Evolutionary conservation across 768 basidiomycete genomes (phyloP), one percentile per base, ranked within the genome.

Genomic region (Lactifluus volemus): DNA sequence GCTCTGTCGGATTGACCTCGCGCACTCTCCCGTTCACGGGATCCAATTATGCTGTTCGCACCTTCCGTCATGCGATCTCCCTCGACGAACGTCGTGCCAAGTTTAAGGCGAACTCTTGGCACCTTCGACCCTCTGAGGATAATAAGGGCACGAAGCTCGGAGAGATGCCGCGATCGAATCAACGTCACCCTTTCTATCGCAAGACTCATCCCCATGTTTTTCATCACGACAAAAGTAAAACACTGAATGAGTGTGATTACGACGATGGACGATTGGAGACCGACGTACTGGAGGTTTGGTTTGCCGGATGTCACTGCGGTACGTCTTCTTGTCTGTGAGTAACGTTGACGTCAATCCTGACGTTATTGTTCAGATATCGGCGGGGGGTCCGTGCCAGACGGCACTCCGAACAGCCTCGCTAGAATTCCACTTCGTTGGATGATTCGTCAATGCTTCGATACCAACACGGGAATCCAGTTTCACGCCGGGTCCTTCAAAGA

Each of bases 251-350:
- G 60, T 64, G 63, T 0, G 69, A 73, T 21, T 80, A 76, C 54
- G 70, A 76, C 63, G 69, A 72, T 4, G 70, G 72, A 25, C 42
- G 38, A 15, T 49, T 49, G 17, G 48, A 69, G 53, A 89, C 88
- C 0, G 73, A 89, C 60, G 81, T 88, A 4, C 77, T 81, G 50
- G 88, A 92, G 65, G 89, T 92, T 1, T 91, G 89, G 89, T 92
- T 91, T 66, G 71, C 87, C 4, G 89, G 89, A 0, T 82, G 79
- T 65, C 88, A 90, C 64, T 81, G 81, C 49, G 87, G 88, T 87
- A 65, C 32, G 78, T 72, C 29, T 34, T 34, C 15, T 15, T 25
- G 21, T 5, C 48, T 51, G 49, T 30, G 17, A 21, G 2, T 25
- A 9, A 30, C 42, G 36, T 15, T 29, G 45, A 4, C 32, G 9